These are phyloP conservation scores for Phaseolus lunatus DNA, from an alignment of 306 rosid species.

Conservation along the genomic window DNA sequence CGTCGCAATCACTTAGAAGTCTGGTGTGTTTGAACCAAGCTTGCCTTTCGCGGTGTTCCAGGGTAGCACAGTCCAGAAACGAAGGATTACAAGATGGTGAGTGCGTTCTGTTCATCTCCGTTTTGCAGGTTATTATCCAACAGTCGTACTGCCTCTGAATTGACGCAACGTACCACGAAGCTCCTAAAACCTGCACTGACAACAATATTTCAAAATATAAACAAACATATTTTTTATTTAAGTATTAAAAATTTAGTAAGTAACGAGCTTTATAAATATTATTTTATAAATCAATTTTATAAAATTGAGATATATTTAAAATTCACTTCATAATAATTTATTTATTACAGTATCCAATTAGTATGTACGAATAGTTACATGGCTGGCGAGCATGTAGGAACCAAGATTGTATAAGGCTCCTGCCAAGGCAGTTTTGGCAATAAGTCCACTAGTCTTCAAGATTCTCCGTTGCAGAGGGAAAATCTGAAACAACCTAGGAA, in stretches of 20 bases:
- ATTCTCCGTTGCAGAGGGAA: slow-evolving; percentile 79
- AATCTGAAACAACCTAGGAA: slow-evolving; percentile 75
- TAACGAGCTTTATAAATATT: too few species aligned
- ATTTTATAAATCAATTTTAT: too few species aligned
- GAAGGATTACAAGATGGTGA: slow-evolving; percentile 73
- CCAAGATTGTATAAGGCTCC: slow-evolving; percentile 89
- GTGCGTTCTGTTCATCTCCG: slow-evolving; percentile 67
- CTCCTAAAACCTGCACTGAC: slow-evolving; percentile 88
- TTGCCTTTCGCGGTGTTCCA: slow-evolving; percentile 46
- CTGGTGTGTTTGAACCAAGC: slow-evolving; percentile 62
- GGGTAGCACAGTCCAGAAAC: slow-evolving; percentile 65
- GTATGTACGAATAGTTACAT: slow-evolving; percentile 50
- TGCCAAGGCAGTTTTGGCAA: slow-evolving; percentile 80
- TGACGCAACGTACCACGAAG: slow-evolving; percentile 84
- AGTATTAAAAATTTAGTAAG: too few species aligned
- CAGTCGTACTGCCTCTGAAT: slow-evolving; percentile 78
- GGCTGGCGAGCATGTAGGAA: slow-evolving; percentile 74
- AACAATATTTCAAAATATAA: slow-evolving; percentile 2
- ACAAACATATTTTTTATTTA: too few species aligned
- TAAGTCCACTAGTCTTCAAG: slow-evolving; percentile 75
- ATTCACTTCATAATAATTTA: too few species aligned
- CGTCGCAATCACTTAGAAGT: slow-evolving; percentile 65
- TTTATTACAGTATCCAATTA: too few species aligned
- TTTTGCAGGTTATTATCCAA: slow-evolving; percentile 65
- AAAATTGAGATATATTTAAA: too few species aligned